Conservation (phyloP, 2,329 filamentous ascomycete species). For the Fusarium xyrophilum region DNA sequence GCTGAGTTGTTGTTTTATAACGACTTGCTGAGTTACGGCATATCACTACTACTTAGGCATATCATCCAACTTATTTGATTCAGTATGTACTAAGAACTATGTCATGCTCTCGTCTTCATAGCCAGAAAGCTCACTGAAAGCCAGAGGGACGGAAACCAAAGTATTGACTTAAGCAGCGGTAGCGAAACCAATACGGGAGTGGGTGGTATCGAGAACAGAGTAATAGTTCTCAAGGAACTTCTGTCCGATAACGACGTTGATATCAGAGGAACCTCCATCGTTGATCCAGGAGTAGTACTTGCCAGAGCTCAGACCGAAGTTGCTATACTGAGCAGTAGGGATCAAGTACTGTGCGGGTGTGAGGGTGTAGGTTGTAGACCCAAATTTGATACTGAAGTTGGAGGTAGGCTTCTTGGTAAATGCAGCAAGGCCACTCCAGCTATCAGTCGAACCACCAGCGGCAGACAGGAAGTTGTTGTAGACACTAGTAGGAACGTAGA, state of each 20-base stretch:
- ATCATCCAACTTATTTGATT: rapidly evolving
- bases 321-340: neutral
- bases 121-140: too few species aligned
- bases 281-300: neutral
- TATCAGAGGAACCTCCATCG: neutral
- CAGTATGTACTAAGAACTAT: neutral
- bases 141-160: rapidly evolving
- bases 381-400: neutral
- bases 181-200: neutral
- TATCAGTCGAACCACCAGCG: neutral
- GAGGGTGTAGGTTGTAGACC: neutral
- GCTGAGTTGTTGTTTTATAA: too few species aligned
- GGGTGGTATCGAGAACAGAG: neutral
- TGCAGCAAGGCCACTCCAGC: neutral
- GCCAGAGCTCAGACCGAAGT: neutral
- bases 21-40: too few species aligned
- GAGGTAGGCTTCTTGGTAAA: neutral
- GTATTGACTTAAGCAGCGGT: neutral
- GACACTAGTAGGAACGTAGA: neutral
- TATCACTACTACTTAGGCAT: neutral
- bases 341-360: neutral
- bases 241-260: neutral
- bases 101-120: too few species aligned
- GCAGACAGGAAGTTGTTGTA: neutral
- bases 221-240: slow-evolving; percentile 6